Evolutionary conservation across 306 rosid species (phyloP), one percentile per base, ranked within the genome.

Genomic region (Inga oerstediana): DNA sequence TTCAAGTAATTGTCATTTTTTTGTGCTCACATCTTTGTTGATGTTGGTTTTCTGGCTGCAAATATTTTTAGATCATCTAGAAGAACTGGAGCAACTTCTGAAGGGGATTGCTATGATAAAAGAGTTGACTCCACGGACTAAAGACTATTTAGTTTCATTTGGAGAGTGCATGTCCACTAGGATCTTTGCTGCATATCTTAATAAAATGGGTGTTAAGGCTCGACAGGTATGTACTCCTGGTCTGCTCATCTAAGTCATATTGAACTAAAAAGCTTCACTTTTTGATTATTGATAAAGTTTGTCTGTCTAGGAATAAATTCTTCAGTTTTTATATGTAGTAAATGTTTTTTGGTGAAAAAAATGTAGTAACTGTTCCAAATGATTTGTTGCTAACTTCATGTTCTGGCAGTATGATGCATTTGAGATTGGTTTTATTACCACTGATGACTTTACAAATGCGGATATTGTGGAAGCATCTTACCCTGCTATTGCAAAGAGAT

Each of bases 161-260:
- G 98, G 98, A 83, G 98, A 95, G 89, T 92, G 98, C 93, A 93
- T 95, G 98, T 93, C 93, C 85, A 95, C 98, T 64, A 93, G 98
- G 93, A 91, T 93, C 69, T 95, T 95, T 85, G 97, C 97, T 78
- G 93, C 97, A 52, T 95, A 93, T 86, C 88, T 95, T 71, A 92
- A 89, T 82, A 91, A 85, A 74, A 72, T 89, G 72, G 98, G 98
- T 49, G 85, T 89, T 67, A 95, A 88, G 82, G 94, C 97, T 52
- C 89, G 95, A 82, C 98, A 95, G 85, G 98, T 92, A 93, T 85
- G 95, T 82, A 72, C 56, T 81, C 84, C 75, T 37, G 41, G 67
- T 16, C 85, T 82, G 37, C 71, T 75, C 65, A 32, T 75, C 34
- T 52, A 51, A 22, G 52, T 22, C 48, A 56, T 69, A 9, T 70